phyloP scores from a whole-genome alignment of 192 early-diverging fungal genomes.

The Entomortierella parvispora region DNA sequence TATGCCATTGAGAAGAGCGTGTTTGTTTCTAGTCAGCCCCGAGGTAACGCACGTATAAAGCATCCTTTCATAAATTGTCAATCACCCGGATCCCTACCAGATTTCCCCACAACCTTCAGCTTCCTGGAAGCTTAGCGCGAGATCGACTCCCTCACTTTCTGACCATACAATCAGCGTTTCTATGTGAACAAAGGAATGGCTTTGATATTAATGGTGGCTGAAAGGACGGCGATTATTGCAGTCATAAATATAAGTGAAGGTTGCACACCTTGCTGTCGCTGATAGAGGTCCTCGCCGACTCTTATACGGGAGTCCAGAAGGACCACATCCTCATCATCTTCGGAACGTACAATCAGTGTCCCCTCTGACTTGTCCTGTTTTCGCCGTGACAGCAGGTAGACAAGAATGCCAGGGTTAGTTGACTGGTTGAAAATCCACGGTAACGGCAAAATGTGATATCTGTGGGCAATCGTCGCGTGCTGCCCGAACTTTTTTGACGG shows the following conservation, averaged over 20 bases:
- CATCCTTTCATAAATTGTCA: too few species aligned
- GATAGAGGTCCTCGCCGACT: slow-evolving; percentile 74
- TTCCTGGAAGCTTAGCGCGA: slow-evolving; percentile 95
- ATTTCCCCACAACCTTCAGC: slow-evolving; percentile 83
- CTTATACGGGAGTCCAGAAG: slow-evolving; percentile 82
- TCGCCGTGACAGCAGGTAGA: too few species aligned
- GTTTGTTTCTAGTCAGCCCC: too few species aligned
- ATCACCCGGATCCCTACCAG: too few species aligned
- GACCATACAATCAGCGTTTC: slow-evolving; percentile 97
- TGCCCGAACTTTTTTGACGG: too few species aligned
- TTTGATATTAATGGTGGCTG: too few species aligned
- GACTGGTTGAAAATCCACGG: too few species aligned
- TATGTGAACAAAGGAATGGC: slow-evolving; percentile 42
- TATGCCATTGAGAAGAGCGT: slow-evolving; percentile 1
- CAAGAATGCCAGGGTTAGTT: too few species aligned
- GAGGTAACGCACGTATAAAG: too few species aligned
- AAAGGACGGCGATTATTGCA: neutral
- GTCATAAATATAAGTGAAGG: slow-evolving; percentile 11
- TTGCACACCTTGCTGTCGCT: slow-evolving; percentile 92
- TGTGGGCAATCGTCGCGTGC: too few species aligned
- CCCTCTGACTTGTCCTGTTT: slow-evolving; percentile 63
- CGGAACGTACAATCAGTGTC: slow-evolving; percentile 71
- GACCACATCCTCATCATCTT: slow-evolving; percentile 63
- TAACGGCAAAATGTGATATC: too few species aligned
- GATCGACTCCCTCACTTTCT: slow-evolving; percentile 77